Percentiles rank a stretch among this genome's conserved stretches.
Conservation (phyloP, 2,329 filamentous ascomycete species). For the Thermothelomyces thermophilus region DNA sequence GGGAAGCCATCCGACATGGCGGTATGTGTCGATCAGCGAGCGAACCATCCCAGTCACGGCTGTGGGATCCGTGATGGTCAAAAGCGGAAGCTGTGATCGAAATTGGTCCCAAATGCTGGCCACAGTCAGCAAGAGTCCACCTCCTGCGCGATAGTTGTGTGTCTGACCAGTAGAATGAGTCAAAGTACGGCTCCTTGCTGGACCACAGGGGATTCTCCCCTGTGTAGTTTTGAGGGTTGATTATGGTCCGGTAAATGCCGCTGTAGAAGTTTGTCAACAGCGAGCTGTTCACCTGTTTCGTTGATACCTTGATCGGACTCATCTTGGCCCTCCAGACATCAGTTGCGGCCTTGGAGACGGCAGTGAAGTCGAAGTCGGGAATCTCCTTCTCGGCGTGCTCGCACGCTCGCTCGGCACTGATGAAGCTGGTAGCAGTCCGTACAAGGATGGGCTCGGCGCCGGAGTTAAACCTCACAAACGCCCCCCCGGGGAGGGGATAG, state of each 20-base stretch:
- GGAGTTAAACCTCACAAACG: constrained; percentile 55
- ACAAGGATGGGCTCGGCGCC: constrained; percentile 48
- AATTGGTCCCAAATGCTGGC: constrained; percentile 62
- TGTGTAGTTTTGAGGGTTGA: constrained; percentile 68
- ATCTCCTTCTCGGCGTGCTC: constrained; percentile 62
- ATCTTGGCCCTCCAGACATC: constrained; percentile 57
- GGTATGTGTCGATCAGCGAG: constrained; percentile 65
- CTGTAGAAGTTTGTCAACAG: constrained; percentile 62
- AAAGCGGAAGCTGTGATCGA: constrained; percentile 60
- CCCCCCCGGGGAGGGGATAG: constrained; percentile 53
- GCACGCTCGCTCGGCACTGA: constrained; percentile 60
- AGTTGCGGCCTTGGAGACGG: constrained; percentile 45
- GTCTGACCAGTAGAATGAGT: constrained; percentile 63
- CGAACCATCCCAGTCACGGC: constrained; percentile 61
- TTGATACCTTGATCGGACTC: constrained; percentile 48
- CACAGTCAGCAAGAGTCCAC: constrained; percentile 6
- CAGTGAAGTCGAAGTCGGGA: constrained; percentile 58
- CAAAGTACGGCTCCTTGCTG: constrained; percentile 63
- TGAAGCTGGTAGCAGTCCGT: constrained; percentile 63
- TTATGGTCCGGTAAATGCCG: constrained; percentile 65
- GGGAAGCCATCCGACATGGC: constrained; percentile 62
- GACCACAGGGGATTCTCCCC: constrained; percentile 65
- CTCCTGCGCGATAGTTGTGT: background rate
- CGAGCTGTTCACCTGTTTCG: constrained; percentile 44
- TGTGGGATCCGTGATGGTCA: constrained; percentile 60